These are phyloP conservation scores for Rubus idaeus DNA, from an alignment of 306 rosid species.

Conservation along the genomic window DNA sequence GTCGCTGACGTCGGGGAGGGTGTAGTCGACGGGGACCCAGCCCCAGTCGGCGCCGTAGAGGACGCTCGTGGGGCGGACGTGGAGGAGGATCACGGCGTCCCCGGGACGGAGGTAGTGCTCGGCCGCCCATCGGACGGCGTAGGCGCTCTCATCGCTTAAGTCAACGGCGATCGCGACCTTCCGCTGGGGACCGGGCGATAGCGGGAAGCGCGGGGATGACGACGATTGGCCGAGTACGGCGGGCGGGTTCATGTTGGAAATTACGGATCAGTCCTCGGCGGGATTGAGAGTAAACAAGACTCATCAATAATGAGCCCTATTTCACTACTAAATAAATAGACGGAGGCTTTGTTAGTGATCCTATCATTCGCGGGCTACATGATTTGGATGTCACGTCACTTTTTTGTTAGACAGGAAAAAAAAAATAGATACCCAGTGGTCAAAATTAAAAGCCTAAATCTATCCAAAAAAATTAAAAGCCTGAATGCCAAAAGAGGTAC, in stretches of 20 bases:
- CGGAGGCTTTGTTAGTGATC: background rate
- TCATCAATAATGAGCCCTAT: too few relatives aligned
- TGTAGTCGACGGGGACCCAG: slow-evolving; percentile 56
- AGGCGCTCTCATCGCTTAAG: slow-evolving; percentile 89
- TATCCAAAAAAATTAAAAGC: too few relatives aligned
- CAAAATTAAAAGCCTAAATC: too few relatives aligned
- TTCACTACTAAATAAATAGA: background rate
- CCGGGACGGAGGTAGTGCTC: slow-evolving; percentile 86
- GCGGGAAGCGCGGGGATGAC: slow-evolving; percentile 20
- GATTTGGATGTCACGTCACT: background rate
- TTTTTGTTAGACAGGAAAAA: too few relatives aligned
- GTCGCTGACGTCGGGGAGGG: slow-evolving; percentile 43
- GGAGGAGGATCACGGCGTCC: slow-evolving; percentile 79
- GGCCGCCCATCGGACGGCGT: slow-evolving; percentile 88
- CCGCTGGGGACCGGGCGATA: slow-evolving; percentile 40
- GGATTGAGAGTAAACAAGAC: slow-evolving; percentile 33
- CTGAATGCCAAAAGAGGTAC: too few relatives aligned
- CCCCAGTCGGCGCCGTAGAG: slow-evolving; percentile 99
- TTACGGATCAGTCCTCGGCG: slow-evolving; percentile 31
- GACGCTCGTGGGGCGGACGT: slow-evolving; percentile 78
- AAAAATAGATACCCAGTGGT: too few relatives aligned
- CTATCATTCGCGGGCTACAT: background rate
- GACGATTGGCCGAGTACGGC: slow-evolving; percentile 28
- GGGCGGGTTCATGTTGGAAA: slow-evolving; percentile 25
- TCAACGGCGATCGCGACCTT: slow-evolving; percentile 94